Evolutionary conservation across 148 eudicot species (phyloP), one percentile per base, ranked within the genome.

Genomic region (Pharnaceum exiguum): DNA sequence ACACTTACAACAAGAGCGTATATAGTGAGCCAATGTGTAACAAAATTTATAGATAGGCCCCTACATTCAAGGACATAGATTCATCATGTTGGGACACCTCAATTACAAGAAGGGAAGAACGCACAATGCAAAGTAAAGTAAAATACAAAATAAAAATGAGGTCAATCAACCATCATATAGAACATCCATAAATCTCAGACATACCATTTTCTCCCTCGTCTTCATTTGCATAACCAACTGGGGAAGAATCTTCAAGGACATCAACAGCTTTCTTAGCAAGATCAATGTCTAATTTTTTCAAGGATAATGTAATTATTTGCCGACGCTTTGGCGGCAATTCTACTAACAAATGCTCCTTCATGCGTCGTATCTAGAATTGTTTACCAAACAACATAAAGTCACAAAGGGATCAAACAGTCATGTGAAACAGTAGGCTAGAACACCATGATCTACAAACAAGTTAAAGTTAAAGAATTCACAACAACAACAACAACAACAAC

Each of bases 301-400:
- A 63, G 32, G 71, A 75, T 60, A 94, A 59, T 33, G 65, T 82
- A 52, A 94, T 80, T 51, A 94, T 79, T 77, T 94, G 96, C 48
- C 99, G 76, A 9, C 99, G 91, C 66, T 77, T 83, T 27, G 99
- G 87, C n/a, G 96, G 99, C 71, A 94, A 71, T 68, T 94, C 85
- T 52, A 64, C 65, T 61, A 94, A 73, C 71, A 94, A 78, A 65
- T 89, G 90, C 70, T 84, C 90, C 83, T 94, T 94, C 77, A 94
- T 67, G 30, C 99, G 95, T 69, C 99, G 78, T 53, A 94, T 86
- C 99, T 94, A 80, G 29, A 69, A 40, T 22, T 56, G 67, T 47
- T 24, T 59, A 30, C 17, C 37, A 71, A 51, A 63, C 12, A 52
- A 47, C 59, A 0, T 35, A 38, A 18, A 74, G 23, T 18, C 33